Conservation (phyloP, 352 stramenopile species). For the Pythium dissotocum region DNA sequence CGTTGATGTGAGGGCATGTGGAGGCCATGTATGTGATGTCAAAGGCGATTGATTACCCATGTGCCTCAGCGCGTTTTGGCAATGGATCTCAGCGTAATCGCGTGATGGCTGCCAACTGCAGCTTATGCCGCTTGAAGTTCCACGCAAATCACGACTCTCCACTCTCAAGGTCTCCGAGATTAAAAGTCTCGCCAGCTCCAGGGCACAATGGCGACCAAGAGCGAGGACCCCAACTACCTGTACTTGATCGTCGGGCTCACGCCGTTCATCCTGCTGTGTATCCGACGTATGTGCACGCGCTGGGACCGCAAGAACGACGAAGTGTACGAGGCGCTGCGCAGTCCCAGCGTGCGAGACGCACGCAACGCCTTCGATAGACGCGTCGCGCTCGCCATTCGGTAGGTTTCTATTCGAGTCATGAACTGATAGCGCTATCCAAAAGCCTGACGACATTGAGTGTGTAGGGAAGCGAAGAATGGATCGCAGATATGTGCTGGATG, state of each 20-base stretch:
- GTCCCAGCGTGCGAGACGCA: conserved; percentile 24
- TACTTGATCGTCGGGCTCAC: conserved; percentile 20
- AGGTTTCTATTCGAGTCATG: background rate
- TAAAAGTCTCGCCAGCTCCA: background rate
- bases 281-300: conserved; percentile 18
- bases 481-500: conserved; percentile 17
- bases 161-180: background rate
- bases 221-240: conserved; percentile 6
- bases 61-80: background rate
- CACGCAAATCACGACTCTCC: background rate
- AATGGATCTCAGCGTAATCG: background rate
- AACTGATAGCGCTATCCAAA: background rate
- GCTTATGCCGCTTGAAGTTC: conserved; percentile 9
- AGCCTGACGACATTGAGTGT: background rate
- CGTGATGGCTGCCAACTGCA: background rate
- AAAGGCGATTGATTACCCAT: background rate
- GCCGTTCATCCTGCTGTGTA: conserved; percentile 23
- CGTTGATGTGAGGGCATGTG: background rate
- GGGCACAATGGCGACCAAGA: background rate
- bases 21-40: background rate
- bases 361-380: conserved; percentile 24
- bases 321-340: conserved; percentile 29
- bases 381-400: conserved; percentile 25
- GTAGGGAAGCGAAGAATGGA: conserved; percentile 16
- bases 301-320: conserved; percentile 32